These are phyloP conservation scores for Arctostaphylos glauca DNA, from an alignment of 148 eudicot species.

Conservation along the genomic window DNA sequence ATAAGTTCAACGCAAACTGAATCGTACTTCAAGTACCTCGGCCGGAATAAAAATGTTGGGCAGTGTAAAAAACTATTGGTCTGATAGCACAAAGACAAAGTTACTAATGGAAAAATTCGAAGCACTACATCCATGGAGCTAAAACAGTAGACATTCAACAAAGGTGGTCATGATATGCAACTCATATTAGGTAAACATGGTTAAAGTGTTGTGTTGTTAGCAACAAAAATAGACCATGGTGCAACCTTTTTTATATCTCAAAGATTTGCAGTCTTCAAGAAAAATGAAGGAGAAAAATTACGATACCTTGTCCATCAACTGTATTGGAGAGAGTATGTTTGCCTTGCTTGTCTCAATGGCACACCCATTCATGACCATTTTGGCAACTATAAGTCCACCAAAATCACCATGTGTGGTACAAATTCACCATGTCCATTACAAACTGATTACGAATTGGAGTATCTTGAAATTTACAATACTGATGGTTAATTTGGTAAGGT, in stretches of 20 bases:
- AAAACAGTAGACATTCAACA: neutral
- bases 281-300: conserved; percentile 21
- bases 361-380: conserved; percentile 99
- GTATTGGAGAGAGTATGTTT: conserved; percentile 85
- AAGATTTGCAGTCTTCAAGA: neutral
- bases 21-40: neutral
- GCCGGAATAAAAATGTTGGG: neutral
- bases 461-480: too few relatives aligned
- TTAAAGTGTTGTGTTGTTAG: neutral
- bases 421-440: too few relatives aligned
- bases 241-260: neutral
- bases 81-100: neutral
- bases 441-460: too few relatives aligned
- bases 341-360: conserved; percentile 92
- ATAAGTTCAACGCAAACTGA: neutral
- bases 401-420: too few relatives aligned
- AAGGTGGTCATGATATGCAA: neutral
- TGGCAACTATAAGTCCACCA: too few relatives aligned
- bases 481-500: too few relatives aligned
- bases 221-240: neutral
- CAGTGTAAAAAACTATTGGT: neutral
- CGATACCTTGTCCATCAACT: conserved; percentile 86
- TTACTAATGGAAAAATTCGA: neutral
- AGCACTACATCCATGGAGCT: too few relatives aligned
- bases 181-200: neutral